Percentiles rank a stretch among this genome's conserved stretches.
Evolutionary conservation across 2,329 filamentous ascomycete species (phyloP).

Genomic region (Pseudogymnoascus pannorum): DNA sequence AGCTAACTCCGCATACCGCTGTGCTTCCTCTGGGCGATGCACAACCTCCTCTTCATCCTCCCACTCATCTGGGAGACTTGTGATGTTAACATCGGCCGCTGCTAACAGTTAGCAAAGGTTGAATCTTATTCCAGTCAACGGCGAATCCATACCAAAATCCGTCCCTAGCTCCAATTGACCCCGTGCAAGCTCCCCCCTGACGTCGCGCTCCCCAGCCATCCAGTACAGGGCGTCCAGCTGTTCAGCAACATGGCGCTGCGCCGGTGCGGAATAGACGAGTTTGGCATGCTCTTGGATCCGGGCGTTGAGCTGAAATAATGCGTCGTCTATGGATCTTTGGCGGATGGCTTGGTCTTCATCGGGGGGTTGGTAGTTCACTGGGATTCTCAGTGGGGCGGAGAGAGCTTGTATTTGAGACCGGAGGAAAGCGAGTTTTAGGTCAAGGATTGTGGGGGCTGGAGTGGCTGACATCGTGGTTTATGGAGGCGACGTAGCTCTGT

Average conservation of each 20-base stretch:
- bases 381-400: conserved; percentile 50
- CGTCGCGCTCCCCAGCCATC: conserved; percentile 34
- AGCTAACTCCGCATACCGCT: conserved; percentile 45
- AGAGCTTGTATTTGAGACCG: conserved; percentile 55
- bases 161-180: conserved; percentile 34
- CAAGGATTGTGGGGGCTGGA: conserved; percentile 46
- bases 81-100: conserved; percentile 23
- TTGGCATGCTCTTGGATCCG: conserved; percentile 56
- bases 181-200: conserved; percentile 26
- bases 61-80: conserved; percentile 25
- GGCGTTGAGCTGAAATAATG: conserved; percentile 52
- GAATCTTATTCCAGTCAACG: background rate
- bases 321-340: conserved; percentile 47
- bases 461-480: background rate
- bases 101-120: background rate
- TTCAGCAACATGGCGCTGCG: conserved; percentile 64
- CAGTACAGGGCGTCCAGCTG: conserved; percentile 63
- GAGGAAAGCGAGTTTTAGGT: conserved; percentile 59
- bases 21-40: conserved; percentile 42
- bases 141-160: conserved; percentile 27
- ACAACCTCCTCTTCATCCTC: conserved; percentile 32
- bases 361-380: conserved; percentile 39
- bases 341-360: conserved; percentile 31
- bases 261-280: conserved; percentile 59
- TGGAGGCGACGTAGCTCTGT: background rate